Conservation (phyloP, 805 yeast genomes). For the Kregervanrija pseudodelftensis region DNA sequence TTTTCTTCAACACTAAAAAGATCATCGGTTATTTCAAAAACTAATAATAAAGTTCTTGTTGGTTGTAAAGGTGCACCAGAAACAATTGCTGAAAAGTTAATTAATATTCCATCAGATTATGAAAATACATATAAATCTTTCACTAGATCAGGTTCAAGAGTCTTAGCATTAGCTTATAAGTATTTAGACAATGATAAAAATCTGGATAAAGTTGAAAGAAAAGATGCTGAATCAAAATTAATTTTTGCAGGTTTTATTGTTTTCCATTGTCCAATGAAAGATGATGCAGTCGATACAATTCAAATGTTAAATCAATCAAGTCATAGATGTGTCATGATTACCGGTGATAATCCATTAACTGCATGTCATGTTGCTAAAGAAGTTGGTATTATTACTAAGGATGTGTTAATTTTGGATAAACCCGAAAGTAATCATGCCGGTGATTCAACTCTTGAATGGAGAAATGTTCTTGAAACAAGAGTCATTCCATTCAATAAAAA, state of each 20-base stretch:
- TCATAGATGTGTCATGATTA: constrained; percentile 95
- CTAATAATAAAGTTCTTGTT: constrained; percentile 51
- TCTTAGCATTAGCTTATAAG: constrained; percentile 89
- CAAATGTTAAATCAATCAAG: constrained; percentile 90
- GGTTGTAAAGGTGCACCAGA: constrained; percentile 98
- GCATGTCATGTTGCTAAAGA: constrained; percentile 97
- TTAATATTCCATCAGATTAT: constrained; percentile 64
- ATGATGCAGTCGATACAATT: constrained; percentile 85
- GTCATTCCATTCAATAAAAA: constrained; percentile 59
- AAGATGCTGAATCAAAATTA: constrained; percentile 66
- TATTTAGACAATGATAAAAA: constrained; percentile 41
- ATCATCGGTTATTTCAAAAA: constrained; percentile 75
- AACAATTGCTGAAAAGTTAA: constrained; percentile 74
- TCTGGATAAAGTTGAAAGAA: constrained; percentile 60
- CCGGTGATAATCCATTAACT: constrained; percentile 97
- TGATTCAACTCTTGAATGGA: constrained; percentile 65
- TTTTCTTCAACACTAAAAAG: constrained; percentile 94
- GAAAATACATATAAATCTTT: constrained; percentile 83
- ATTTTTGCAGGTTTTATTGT: constrained; percentile 88
- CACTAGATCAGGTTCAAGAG: constrained; percentile 95
- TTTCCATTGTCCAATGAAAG: constrained; percentile 95
- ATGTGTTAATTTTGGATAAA: constrained; percentile 77
- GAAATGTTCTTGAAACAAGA: constrained; percentile 71
- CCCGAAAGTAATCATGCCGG: constrained; percentile 55
- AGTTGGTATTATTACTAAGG: constrained; percentile 80